These are phyloP conservation scores for Pelargonium citronellum DNA, from an alignment of 441 rosid species.

Conservation along the genomic window DNA sequence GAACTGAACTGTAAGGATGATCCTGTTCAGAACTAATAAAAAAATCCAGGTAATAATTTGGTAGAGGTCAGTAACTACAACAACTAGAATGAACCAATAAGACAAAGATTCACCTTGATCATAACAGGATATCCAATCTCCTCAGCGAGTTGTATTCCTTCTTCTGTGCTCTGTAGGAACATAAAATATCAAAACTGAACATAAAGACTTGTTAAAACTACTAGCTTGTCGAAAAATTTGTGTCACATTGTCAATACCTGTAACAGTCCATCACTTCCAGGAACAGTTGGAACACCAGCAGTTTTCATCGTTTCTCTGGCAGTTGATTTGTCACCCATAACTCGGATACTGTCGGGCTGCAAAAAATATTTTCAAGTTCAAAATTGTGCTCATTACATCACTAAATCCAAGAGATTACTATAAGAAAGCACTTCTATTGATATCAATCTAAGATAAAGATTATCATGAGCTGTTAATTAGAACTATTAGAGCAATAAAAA, in stretches of 20 bases:
- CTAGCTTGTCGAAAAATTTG: not conserved
- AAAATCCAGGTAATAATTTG: not conserved
- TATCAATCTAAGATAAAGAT: not conserved
- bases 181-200: constrained; percentile 17
- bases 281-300: constrained; percentile 98
- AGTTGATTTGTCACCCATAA: constrained; percentile 95
- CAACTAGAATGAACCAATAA: not conserved
- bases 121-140: constrained; percentile 91
- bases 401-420: not conserved
- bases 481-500: not conserved
- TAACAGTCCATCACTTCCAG: constrained; percentile 90
- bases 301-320: constrained; percentile 97
- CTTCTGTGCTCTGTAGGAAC: constrained; percentile 71
- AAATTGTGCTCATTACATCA: not conserved
- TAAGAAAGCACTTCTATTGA: not conserved
- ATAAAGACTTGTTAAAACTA: not conserved
- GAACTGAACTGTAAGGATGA: not conserved
- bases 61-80: not conserved
- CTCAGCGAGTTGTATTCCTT: constrained; percentile 69
- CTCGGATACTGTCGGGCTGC: constrained; percentile 94
- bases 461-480: not conserved
- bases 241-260: constrained; percentile 39
- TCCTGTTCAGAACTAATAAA: not conserved
- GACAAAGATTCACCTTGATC: constrained; percentile 67
- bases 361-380: constrained; percentile 17